These are phyloP conservation scores for Tricholoma hemisulphureum DNA, from an alignment of 768 basidiomycete genomes.

Conservation along the genomic window DNA sequence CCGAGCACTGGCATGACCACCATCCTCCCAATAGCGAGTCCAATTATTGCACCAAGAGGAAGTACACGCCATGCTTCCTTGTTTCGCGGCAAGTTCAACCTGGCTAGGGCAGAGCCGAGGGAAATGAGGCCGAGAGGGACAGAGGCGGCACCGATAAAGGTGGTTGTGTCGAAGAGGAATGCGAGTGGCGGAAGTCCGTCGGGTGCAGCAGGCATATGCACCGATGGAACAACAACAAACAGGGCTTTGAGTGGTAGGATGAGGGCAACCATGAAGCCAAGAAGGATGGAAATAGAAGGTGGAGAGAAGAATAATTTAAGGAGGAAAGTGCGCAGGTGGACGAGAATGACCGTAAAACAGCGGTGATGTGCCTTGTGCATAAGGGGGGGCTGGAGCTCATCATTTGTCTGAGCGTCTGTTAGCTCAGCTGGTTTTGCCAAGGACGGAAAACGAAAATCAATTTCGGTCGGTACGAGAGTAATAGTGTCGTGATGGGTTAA, in stretches of 20 bases:
- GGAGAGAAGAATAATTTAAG: constrained; percentile 40
- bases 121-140: constrained; percentile 54
- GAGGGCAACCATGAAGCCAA: constrained; percentile 48
- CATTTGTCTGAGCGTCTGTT: too few relatives aligned
- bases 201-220: constrained; percentile 44
- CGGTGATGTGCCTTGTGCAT: too few relatives aligned
- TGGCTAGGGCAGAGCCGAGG: constrained; percentile 57
- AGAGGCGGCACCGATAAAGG: constrained; percentile 52
- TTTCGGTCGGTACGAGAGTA: too few relatives aligned
- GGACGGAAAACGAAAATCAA: constrained; percentile 7
- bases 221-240: constrained; percentile 39
- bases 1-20: constrained; percentile 61
- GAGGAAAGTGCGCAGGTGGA: too few relatives aligned
- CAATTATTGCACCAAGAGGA: constrained; percentile 51
- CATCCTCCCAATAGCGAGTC: constrained; percentile 54
- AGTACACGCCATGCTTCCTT: constrained; percentile 39
- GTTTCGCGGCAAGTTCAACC: constrained; percentile 48
- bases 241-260: constrained; percentile 51
- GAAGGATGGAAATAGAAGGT: constrained; percentile 44
- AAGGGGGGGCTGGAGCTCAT: too few relatives aligned
- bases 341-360: too few relatives aligned
- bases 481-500: too few relatives aligned
- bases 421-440: too few relatives aligned
- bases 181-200: constrained; percentile 58
- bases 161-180: constrained; percentile 47